Evolutionary conservation across 2,329 filamentous ascomycete species (phyloP), one percentile per base, ranked within the genome.

Genomic region (Aspergillus udagawae): DNA sequence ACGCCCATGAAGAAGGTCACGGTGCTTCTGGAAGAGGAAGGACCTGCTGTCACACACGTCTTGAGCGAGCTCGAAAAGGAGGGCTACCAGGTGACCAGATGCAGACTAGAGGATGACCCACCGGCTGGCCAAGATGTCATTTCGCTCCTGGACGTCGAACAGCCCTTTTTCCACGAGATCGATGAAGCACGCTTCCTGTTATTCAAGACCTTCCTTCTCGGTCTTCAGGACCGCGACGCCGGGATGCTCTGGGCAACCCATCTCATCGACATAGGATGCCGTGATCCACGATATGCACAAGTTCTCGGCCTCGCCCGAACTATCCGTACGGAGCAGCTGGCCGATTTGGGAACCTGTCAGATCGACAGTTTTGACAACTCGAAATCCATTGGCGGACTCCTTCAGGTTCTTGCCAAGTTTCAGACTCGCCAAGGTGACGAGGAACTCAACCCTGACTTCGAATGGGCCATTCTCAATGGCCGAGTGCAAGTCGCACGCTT

Each of bases 171-270:
- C 20, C 41, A 44, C 41, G 41, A 10, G n/a, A 3, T 44, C n/a
- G 41, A 44, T 7, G 41, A 44, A 17, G n/a, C 41, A 14, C 41
- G 41, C 41, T 44, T n/a, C 41, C 41, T 44, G n/a, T 20, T 2
- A 8, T 44, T 44, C 41, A 44, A 44, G 41, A 6, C 41, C 41
- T 44, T 44, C 41, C 41, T 44, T 10, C 41, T 44, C 41, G 41
- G 41, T 3, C 41, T 44, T 10, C 41, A 44, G 14, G 41, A 44
- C 4, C 41, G 41, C 41, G 25, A 53, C 1, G 25, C 52, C 4
- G 61, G 63, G 1, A 38, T 72, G 7, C 53, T 75, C 3, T 75
- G 73, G 73, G 42, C 72, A 1, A 73, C 68, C 0, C 35, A 35
- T 0, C 54, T 60, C 1, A 63, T 58, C 2, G 65, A 72, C 38